Evolutionary conservation across 202 grass and related monocot species (phyloP), one percentile per base, ranked within the genome.

Genomic region (Panicum virgatum): DNA sequence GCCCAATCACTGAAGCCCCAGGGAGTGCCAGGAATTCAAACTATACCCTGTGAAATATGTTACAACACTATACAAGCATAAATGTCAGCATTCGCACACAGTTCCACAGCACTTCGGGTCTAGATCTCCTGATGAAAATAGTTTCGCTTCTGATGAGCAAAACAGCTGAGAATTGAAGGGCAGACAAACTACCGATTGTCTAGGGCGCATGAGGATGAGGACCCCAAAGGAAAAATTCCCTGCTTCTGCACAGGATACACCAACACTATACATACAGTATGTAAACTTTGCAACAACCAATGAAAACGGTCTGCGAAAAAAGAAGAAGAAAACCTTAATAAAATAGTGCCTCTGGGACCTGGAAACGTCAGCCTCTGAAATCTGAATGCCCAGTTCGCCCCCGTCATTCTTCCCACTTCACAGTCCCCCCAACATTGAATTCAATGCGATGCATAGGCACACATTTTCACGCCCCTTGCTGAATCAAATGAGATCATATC

Each of bases 351-450:
- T 69, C 52, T 12, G 71, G 18, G 69, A 8, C 46, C 8, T 72
- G 76, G 12, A 71, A 81, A 76, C 68, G 70, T 80, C 44, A 85
- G 62, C 18, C 71, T 85, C 26, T 72, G 69, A 48, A 50, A 71
- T 3, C 77, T 57, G 47, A 70, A 76, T 53, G 43, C 36, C 4
- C 36, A 62, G 34, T 62, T 57, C 23, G 39, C 57, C 26, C 48
- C 43, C 56, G 30, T 46, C 69, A 26, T 84, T 76, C 53, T 53
- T 85, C 44, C 14, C 76, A 53, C 62, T 54, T n/a, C n/a, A n/a
- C n/a, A n/a, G n/a, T n/a, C n/a, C 25, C 61, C 61, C 62, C 30
- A 50, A 68, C 51, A 52, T n/a, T 40, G 36, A 54, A 48, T 50
- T 72, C 36, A 46, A 26, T 78, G 25, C 65, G n/a, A 83, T 51